A percentile compares a stretch with the other conserved stretches of the same genome.
Evolutionary conservation across 2,329 filamentous ascomycete genomes (phyloP).

Genomic region (Cercospora zeina): DNA sequence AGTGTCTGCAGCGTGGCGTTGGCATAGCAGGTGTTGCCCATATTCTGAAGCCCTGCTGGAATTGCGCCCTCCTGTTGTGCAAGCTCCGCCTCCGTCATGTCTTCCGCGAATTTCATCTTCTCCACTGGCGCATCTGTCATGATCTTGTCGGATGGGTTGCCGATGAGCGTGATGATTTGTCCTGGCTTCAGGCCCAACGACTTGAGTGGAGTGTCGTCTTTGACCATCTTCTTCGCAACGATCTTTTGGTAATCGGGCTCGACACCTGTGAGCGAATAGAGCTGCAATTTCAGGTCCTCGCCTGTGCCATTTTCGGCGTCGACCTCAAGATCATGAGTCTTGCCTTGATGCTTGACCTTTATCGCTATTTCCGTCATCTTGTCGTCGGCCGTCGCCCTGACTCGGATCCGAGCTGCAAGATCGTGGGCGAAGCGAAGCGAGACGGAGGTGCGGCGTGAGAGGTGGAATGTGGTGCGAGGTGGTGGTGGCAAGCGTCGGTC

Average conservation of each 20-base stretch:
- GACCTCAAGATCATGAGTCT: slow-evolving; percentile 91
- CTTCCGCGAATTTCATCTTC: slow-evolving; percentile 84
- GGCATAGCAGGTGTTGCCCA: slow-evolving; percentile 97
- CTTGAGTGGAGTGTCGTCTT: slow-evolving; percentile 86
- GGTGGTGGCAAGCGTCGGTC: slow-evolving; percentile 1
- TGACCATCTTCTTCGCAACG: slow-evolving; percentile 89
- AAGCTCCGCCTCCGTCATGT: slow-evolving; percentile 93
- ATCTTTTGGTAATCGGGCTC: slow-evolving; percentile 97
- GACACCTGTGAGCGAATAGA: slow-evolving; percentile 92
- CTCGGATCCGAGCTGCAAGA: not conserved
- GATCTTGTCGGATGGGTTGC: slow-evolving; percentile 71
- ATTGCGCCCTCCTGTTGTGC: slow-evolving; percentile 80
- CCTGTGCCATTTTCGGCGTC: slow-evolving; percentile 74
- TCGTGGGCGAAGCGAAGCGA: not conserved
- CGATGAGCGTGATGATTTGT: slow-evolving; percentile 94
- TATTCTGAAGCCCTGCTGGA: slow-evolving; percentile 83
- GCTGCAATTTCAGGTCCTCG: slow-evolving; percentile 92
- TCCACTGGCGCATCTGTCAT: slow-evolving; percentile 70
- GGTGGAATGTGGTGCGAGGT: not conserved
- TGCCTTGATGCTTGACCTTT: slow-evolving; percentile 90
- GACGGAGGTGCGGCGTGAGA: not conserved
- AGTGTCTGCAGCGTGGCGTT: slow-evolving; percentile 96
- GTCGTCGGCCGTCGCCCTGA: not conserved
- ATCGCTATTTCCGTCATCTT: slow-evolving; percentile 49
- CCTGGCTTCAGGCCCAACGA: slow-evolving; percentile 82